Percentiles rank a stretch among this genome's conserved stretches.
Evolutionary conservation across 345 rosid genomes (phyloP).

Genomic region (Hibiscus trionum): DNA sequence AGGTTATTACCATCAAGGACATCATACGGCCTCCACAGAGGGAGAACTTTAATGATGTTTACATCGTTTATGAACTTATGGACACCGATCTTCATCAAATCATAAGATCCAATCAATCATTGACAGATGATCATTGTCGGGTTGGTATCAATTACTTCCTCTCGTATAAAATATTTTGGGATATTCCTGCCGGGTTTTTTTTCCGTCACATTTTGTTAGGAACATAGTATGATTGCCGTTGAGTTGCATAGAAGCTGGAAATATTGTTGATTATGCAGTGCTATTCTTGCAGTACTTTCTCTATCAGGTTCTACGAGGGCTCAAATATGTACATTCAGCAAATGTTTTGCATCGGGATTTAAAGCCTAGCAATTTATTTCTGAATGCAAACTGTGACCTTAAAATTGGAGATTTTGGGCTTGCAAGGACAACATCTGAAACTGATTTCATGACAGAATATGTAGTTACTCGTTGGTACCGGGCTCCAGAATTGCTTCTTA

Average conservation of each 20-base stretch:
- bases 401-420: conserved; percentile 98
- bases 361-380: conserved; percentile 90
- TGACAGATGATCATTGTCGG: conserved; percentile 25
- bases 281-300: conserved; percentile 72
- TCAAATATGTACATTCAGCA: conserved; percentile 91
- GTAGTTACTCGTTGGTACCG: conserved; percentile 99
- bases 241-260: conserved; percentile 6
- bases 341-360: conserved; percentile 91
- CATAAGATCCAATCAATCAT: background rate
- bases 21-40: background rate
- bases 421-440: conserved; percentile 97
- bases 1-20: background rate
- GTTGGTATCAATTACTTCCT: conserved; percentile 28
- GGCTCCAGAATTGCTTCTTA: conserved; percentile 96
- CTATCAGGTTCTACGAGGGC: conserved; percentile 92
- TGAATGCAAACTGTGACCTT: conserved; percentile 88
- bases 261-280: conserved; percentile 14
- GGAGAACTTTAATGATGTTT: background rate
- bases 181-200: background rate
- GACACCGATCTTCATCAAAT: background rate
- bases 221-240: background rate
- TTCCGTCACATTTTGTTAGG: background rate
- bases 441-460: conserved; percentile 99
- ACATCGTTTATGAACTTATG: background rate
- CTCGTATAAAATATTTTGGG: background rate